Evolutionary conservation across 2,329 filamentous ascomycete genomes (phyloP).

Genomic region (Colletotrichum orchidophilum): DNA sequence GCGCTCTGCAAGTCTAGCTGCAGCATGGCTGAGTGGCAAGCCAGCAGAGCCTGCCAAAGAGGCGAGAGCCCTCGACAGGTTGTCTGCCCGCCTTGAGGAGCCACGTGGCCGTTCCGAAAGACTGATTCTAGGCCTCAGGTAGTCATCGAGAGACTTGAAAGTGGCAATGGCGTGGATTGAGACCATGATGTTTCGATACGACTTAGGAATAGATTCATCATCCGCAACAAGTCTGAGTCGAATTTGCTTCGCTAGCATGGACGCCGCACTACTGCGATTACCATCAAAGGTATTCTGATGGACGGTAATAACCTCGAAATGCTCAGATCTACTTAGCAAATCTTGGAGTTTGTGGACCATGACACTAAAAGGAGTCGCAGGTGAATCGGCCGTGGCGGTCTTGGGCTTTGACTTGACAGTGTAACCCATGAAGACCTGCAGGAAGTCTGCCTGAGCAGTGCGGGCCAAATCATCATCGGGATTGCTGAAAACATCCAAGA

Average conservation of each 20-base stretch:
- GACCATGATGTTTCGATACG: conserved; percentile 95
- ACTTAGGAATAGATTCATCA: conserved; percentile 86
- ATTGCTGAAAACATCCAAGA: conserved; percentile 85
- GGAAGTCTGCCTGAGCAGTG: conserved; percentile 82
- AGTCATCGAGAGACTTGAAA: conserved; percentile 96
- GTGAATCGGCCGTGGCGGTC: conserved; percentile 72
- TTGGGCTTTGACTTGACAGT: conserved; percentile 72
- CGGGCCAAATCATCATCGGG: conserved; percentile 68
- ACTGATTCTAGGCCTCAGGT: conserved; percentile 88
- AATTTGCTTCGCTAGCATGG: conserved; percentile 96
- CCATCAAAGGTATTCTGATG: conserved; percentile 92
- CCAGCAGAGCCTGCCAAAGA: conserved; percentile 79
- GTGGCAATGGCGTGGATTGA: conserved; percentile 98
- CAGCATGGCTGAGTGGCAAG: conserved; percentile 60
- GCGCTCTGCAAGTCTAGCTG: conserved; percentile 58
- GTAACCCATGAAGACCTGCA: conserved; percentile 91
- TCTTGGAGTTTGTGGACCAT: conserved; percentile 96
- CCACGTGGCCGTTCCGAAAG: conserved; percentile 77
- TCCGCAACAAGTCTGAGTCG: conserved; percentile 89
- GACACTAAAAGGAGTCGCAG: conserved; percentile 86
- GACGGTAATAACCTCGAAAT: conserved; percentile 97
- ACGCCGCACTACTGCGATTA: conserved; percentile 88
- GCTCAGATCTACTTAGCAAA: conserved; percentile 92
- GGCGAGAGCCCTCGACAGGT: conserved; percentile 75
- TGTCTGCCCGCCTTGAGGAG: conserved; percentile 65